Evolutionary conservation across 1,284 basidiomycete genomes (phyloP), one percentile per base, ranked within the genome.

Genomic region (Tylopilus orsonianus): DNA sequence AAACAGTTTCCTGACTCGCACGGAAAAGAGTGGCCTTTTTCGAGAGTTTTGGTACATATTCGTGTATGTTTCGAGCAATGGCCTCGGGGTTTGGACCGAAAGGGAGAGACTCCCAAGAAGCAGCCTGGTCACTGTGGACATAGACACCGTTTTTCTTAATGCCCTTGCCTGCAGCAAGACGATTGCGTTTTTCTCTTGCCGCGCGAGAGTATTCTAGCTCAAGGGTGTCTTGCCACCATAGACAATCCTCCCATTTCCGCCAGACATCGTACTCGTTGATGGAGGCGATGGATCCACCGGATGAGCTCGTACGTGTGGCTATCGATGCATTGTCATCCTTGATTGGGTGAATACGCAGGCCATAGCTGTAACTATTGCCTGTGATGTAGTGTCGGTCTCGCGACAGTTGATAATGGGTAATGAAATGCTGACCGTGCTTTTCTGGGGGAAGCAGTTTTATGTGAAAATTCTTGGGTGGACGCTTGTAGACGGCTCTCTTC

Each of bases 61-160:
- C 60, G 57, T 89, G 85, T 40, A 90, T 73, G 53, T 86, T 78
- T 44, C 73, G 77, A 12, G 81, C 80, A 32, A 90, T 77, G 20
- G 81, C 80, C 36, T 77, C 78, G 3, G 85, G 86, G 57, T 87
- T 77, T 14, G 88, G 87, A 12, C 87, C 88, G n/a, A 85, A 84
- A 12, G 88, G 88, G n/a, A 90, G 73, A 1, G 87, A 89, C 46
- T 90, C 88, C 73, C 83, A 90, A 10, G 88, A 90, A 2, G 88
- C 81, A 2, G 88, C 88, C 45, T 75, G 72, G 56, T 88, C 83
- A 22, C 71, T 67, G 39, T 83, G 79, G 44, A 80, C 72, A 62
- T 88, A 90, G 26, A 88, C 64, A 0, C 82, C 85, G 48, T 86
- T 77, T 59, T 83, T 83, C 74, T 85, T 86, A 46, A 88, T 75